Percentiles rank a stretch among this genome's conserved stretches.
phyloP scores from a whole-genome alignment of 2,329 filamentous ascomycete species.

The Colletotrichum paranaense region DNA sequence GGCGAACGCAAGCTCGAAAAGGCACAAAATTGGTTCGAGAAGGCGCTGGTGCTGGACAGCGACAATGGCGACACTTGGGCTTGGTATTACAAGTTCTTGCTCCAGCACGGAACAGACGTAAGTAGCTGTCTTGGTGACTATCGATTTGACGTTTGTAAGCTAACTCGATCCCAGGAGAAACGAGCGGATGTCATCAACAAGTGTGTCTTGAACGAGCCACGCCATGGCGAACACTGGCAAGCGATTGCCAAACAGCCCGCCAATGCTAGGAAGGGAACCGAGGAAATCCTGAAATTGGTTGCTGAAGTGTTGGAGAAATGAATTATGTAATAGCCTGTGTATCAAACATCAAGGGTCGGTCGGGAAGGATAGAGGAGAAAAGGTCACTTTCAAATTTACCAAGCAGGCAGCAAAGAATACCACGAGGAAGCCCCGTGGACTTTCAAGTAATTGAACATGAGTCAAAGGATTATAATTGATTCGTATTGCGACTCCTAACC shows the following conservation, averaged over 20 bases:
- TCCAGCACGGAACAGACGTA: slow-evolving; percentile 86
- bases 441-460: not conserved
- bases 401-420: not conserved
- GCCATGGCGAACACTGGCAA: slow-evolving; percentile 95
- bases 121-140: not conserved
- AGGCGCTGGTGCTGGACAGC: slow-evolving; percentile 87
- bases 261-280: slow-evolving; percentile 79
- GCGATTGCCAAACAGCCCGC: slow-evolving; percentile 84
- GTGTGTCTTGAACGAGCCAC: slow-evolving; percentile 85
- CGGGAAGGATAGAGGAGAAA: not conserved
- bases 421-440: not conserved
- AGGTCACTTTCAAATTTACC: not conserved
- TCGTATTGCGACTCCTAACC: slow-evolving; percentile 12
- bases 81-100: slow-evolving; percentile 95
- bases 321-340: not conserved
- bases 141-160: not conserved
- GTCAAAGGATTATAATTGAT: slow-evolving; percentile 12
- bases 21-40: slow-evolving; percentile 97
- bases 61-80: slow-evolving; percentile 95
- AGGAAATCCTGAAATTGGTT: slow-evolving; percentile 87
- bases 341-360: not conserved
- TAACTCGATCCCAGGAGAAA: slow-evolving; percentile 71
- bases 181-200: slow-evolving; percentile 84
- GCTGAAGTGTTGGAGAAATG: slow-evolving; percentile 58
- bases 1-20: slow-evolving; percentile 91